Base-by-base conservation (phyloP, 2,329 filamentous ascomycete genomes). In the Aspergillus texensis region DNA sequence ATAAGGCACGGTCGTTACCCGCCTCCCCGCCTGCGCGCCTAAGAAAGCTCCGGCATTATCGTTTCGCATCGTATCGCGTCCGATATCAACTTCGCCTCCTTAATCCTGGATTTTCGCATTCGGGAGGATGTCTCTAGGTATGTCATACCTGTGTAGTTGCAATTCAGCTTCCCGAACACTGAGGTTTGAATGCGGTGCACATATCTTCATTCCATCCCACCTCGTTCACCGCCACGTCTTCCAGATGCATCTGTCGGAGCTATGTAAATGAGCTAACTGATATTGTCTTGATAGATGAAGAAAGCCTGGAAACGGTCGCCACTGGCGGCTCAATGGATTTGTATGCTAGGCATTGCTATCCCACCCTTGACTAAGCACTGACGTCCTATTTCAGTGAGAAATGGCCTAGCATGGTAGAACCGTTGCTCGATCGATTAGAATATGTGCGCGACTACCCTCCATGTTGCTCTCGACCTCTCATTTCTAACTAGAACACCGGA, bases 391-490 rank as follows among this genome's bases (percentile, higher is more conserved):
- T 66, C 76, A 93, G 91, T 72, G 83, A 86, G 62, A 84, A 85
- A 75, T 94, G 91, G 91, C 88, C 89, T 39, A 79, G 79, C 62
- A 83, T 93, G 70, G 83, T 92, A 56, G 84, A 85, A 70, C 85
- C 85, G 36, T 81, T 94, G 43, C 80, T 94, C 58, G 80, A 86
- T 64, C 87, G 89, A 71, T 83, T 94, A 57, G 89, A 95, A 76
- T 84, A 87, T 75, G 86, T 88, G 76, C 69, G 77, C 62, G 57
- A 41, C 26, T 36, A 19, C 8, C 8, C 21, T 32, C 30, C 58
- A 48, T 52, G 62, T 24, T 0, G 4, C 14, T 19, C 19, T 32
- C n/a, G 9, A n/a, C 16, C 11, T 11, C 11, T 26, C 34, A 10
- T 11, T 28, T 14, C 26, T 46, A 39, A 28, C 32, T 41, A 12